A percentile compares a stretch with the other conserved stretches of the same genome.
Evolutionary conservation across 2,329 filamentous ascomycete genomes (phyloP).

Genomic region (Chaetoscypha palmicola): DNA sequence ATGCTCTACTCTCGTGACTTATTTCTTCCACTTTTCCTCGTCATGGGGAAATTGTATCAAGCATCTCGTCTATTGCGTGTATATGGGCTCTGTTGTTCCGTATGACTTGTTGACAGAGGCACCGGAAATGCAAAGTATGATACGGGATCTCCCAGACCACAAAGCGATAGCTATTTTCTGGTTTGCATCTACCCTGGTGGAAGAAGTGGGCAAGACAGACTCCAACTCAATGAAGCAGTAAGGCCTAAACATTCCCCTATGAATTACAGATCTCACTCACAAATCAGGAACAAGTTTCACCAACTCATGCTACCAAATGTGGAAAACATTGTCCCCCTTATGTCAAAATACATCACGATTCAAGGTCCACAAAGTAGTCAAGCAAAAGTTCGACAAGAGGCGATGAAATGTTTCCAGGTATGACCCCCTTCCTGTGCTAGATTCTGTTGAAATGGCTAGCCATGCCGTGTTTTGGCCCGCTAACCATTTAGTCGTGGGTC

Average conservation of each 20-base stretch:
- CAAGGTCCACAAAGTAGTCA: constrained; percentile 36
- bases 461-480: neutral
- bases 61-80: constrained; percentile 56
- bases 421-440: constrained; percentile 5
- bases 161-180: constrained; percentile 54
- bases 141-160: constrained; percentile 40
- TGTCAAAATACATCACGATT: constrained; percentile 35
- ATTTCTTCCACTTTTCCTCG: constrained; percentile 63
- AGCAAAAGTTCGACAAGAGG: constrained; percentile 43
- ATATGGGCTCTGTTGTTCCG: constrained; percentile 38
- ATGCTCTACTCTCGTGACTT: constrained; percentile 68
- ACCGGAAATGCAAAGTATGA: constrained; percentile 38
- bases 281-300: constrained; percentile 38
- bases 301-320: constrained; percentile 45
- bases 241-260: constrained; percentile 23
- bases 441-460: neutral
- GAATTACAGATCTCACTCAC: constrained; percentile 7
- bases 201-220: constrained; percentile 63
- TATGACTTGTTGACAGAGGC: constrained; percentile 41
- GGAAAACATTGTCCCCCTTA: constrained; percentile 41
- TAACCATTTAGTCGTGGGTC: constrained; percentile 56
- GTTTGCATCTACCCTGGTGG: constrained; percentile 57
- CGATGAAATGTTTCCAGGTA: constrained; percentile 57
- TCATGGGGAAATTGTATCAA: constrained; percentile 60
- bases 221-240: constrained; percentile 51